A percentile compares a stretch with the other conserved stretches of the same genome.
Evolutionary conservation across 139 green algal species (phyloP).

Genomic region (Picochlorum sp.): DNA sequence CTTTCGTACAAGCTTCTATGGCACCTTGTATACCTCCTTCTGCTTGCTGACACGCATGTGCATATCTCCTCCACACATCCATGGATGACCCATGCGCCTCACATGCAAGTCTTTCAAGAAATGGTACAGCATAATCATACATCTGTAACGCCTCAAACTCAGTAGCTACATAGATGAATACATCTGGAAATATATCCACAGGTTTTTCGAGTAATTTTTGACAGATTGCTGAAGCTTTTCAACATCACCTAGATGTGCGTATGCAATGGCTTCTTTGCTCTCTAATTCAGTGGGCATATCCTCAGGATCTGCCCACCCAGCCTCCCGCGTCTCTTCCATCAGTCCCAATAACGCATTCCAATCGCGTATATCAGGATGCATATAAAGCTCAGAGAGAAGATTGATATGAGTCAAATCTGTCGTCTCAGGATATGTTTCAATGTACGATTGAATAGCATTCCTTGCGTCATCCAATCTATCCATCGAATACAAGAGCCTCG

Average conservation of each 20-base stretch:
- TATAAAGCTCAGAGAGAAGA: constrained; percentile 78
- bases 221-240: constrained; percentile 25
- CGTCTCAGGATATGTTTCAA: constrained; percentile 28
- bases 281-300: constrained; percentile 62
- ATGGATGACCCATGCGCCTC: constrained; percentile 30
- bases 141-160: constrained; percentile 34
- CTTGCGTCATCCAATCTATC: constrained; percentile 37
- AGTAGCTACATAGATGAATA: constrained; percentile 51
- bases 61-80: constrained; percentile 43
- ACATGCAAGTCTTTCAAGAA: constrained; percentile 28
- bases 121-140: constrained; percentile 29
- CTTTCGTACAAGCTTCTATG: constrained; percentile 26
- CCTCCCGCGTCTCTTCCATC: constrained; percentile 39
- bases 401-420: constrained; percentile 76
- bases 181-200: constrained; percentile 45
- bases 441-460: constrained; percentile 39
- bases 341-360: constrained; percentile 37
- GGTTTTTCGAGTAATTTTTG: constrained; percentile 26
- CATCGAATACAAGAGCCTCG: constrained; percentile 55
- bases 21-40: constrained; percentile 13
- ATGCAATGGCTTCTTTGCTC: constrained; percentile 46
- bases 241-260: constrained; percentile 41
- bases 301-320: constrained; percentile 15
- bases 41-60: constrained; percentile 32
- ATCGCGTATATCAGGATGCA: constrained; percentile 29